Evolutionary conservation across 805 yeast species (phyloP), one percentile per base, ranked within the genome.

Genomic region (Ogataea wickerhamii): DNA sequence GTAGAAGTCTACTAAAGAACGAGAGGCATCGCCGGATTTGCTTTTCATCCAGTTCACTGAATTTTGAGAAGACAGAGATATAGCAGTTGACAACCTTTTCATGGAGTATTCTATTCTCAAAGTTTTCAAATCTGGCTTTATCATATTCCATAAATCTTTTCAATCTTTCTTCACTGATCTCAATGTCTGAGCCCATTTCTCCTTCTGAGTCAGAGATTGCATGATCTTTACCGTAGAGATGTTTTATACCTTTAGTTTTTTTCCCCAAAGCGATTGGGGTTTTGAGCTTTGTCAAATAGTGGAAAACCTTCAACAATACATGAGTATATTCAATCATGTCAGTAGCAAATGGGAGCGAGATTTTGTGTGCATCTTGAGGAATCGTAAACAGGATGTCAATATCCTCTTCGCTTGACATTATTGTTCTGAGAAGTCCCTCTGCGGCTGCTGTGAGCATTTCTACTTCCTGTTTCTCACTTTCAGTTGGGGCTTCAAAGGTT

Each of bases 1-100:
- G 79, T 47, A 87, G 78, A 1, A 87, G 60, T 21, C 85, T 67
- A 53, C 85, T 87, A 52, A 88, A 78, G 53, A 76, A 91, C 1
- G 82, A 67, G 6, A 93, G 55, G 8, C 82, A 79, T 33, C 73
- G 70, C 47, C 78, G 80, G 31, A 91, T 63, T 34, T 79, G 80
- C 10, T 63, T 68, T 37, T 77, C 77, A 1, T 71, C 60, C 24
- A 89, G 59, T 40, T 87, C 95, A 35, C 64, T 67, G 55, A 70
- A 87, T 43, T 80, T 67, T 6, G 73, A 63, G 28, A 91, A 66
- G 41, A 73, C 76, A 35, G 71, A 72, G 38, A 85, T 73, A 52
- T 82, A 87, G 1, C 87, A 72, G 30, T 80, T 71, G 2, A 91
- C 74, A 1, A 80, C 76, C 0, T 69, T 66, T 21, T 80, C 81